Percentiles rank a stretch among this genome's conserved stretches.
Conservation (phyloP, 495 filamentous ascomycete species). For the Tuber calosporum region DNA sequence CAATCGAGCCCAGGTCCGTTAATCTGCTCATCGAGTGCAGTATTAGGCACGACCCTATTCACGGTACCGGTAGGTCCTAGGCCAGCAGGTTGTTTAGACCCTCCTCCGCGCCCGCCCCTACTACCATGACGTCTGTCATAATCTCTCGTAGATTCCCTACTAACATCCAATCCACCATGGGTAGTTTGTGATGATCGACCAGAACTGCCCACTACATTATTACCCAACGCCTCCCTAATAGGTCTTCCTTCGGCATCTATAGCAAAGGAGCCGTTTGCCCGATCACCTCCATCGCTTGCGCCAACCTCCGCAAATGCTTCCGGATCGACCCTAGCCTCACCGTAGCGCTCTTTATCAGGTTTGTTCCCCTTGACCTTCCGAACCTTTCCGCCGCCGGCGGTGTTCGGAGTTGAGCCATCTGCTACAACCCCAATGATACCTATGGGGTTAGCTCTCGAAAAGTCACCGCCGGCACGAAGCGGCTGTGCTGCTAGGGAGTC, state of each 20-base stretch:
- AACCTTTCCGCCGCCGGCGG: constrained; percentile 45
- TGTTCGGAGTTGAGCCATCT: constrained; percentile 43
- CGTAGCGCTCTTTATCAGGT: constrained; percentile 26
- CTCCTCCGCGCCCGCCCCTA: not conserved
- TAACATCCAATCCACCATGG: constrained; percentile 1
- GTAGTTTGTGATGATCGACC: not conserved
- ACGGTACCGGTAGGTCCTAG: not conserved
- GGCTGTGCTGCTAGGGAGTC: constrained; percentile 63
- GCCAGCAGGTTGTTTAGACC: not conserved
- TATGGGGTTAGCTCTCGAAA: constrained; percentile 52
- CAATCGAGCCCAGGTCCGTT: constrained; percentile 24
- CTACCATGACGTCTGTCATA: constrained; percentile 6
- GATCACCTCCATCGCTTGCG: not conserved
- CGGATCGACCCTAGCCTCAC: not conserved
- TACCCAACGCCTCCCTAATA: not conserved
- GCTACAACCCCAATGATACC: constrained; percentile 49
- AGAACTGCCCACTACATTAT: constrained; percentile 3
- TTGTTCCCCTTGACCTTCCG: constrained; percentile 47
- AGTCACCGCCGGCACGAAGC: constrained; percentile 48
- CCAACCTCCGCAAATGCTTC: constrained; percentile 2
- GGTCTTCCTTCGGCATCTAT: not conserved
- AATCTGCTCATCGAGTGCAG: constrained; percentile 11
- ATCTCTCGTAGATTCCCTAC: constrained; percentile 7
- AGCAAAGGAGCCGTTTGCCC: constrained; percentile 3
- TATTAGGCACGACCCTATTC: constrained; percentile 16